Base-by-base conservation (phyloP, 345 rosid genomes). In the Erodium maritimum region DNA sequence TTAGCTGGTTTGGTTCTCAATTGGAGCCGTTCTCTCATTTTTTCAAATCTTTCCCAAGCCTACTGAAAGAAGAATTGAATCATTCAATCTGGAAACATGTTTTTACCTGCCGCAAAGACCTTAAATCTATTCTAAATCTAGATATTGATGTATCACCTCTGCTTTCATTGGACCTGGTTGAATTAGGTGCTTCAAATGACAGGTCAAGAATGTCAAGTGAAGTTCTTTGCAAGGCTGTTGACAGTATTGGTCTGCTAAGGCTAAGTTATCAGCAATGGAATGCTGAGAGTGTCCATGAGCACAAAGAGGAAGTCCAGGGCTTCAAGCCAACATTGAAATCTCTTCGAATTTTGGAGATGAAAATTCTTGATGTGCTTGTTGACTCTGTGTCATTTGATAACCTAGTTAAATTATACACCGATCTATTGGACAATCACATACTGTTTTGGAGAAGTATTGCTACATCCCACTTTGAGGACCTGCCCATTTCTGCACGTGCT, bases 41-140 rank as follows among this genome's bases (percentile, higher is more conserved):
- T 59, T 72, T 88, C 25, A 59, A 57, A 52, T 54, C 68, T 54
- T 88, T 82, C 68, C 74, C 76, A 58, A 61, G 50, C 61, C 52
- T 74, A 21, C 73, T 91, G 21, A 60, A 69, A 48, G 65, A 76
- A 55, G 98, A 80, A 71, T 57, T 78, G 66, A 61, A 73, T 64
- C 95, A 91, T 77, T 86, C 81, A 18, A 84, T 91, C 25, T 91
- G 98, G 98, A 70, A 61, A 34, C 64, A 68, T 61, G 74, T 88
- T 63, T 63, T 65, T 58, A 23, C 20, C 21, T 74, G 77, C 61
- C 78, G 71, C 42, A 60, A 62, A 56, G 68, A 75, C 62, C 86
- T 91, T 57, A 63, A 65, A 56, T 69, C 79, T 50, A 72, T 69
- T 68, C 45, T 59, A 60, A 55, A 60, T 58, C 52, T 71, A 33